phyloP scores from a whole-genome alignment of 2,329 filamentous ascomycete genomes.

The Peltaster fructicola region DNA sequence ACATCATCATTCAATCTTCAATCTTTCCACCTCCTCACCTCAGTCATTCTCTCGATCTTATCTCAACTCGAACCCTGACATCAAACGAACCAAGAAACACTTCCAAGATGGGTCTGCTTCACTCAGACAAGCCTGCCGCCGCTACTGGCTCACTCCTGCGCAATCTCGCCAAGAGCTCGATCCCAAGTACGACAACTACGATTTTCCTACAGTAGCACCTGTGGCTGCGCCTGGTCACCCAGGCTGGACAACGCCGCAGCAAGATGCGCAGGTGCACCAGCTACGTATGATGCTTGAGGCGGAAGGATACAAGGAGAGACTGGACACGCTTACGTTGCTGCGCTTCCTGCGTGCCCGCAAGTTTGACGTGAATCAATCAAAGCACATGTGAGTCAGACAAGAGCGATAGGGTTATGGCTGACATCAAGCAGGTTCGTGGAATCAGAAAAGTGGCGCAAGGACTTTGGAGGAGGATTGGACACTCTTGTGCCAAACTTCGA shows the following conservation, averaged over 20 bases:
- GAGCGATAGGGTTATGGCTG: background rate
- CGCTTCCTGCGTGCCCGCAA: conserved; percentile 66
- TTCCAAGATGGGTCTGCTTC: too few relatives aligned
- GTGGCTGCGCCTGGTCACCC: conserved; percentile 60
- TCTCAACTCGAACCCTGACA: conserved; percentile 1
- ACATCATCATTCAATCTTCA: too few relatives aligned
- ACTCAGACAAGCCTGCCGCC: too few relatives aligned
- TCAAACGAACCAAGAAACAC: background rate
- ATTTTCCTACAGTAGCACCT: conserved; percentile 67
- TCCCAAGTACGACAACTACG: conserved; percentile 90
- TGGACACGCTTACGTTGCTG: conserved; percentile 87
- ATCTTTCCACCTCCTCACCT: too few relatives aligned
- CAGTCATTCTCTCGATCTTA: background rate
- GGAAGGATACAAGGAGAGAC: conserved; percentile 61
- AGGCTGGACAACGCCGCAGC: conserved; percentile 67
- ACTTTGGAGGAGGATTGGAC: conserved; percentile 58
- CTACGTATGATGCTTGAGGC: conserved; percentile 71
- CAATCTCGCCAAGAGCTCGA: conserved; percentile 39
- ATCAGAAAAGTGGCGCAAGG: conserved; percentile 76
- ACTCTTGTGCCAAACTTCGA: conserved; percentile 65
- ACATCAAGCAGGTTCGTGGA: conserved; percentile 85
- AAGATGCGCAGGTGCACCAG: conserved; percentile 80
- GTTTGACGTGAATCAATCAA: conserved; percentile 69
- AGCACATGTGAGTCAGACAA: conserved; percentile 57
- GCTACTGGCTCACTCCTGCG: too few relatives aligned